Percentiles rank a stretch among this genome's conserved stretches.
Evolutionary conservation across 768 basidiomycete genomes (phyloP).

Genomic region (Trametes coccinea): DNA sequence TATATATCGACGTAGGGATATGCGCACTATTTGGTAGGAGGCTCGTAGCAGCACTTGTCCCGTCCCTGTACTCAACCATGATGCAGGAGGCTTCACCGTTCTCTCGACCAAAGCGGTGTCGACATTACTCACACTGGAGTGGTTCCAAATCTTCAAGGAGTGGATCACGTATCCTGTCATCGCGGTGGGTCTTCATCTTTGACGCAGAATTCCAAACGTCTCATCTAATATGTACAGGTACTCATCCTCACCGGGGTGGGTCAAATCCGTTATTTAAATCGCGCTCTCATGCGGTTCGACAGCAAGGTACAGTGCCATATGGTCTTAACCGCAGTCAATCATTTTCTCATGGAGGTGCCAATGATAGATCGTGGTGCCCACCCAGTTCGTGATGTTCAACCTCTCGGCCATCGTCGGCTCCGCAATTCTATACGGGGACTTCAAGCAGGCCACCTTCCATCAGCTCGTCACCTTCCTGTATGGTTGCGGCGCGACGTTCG

Average conservation of each 20-base stretch:
- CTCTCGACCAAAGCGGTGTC: constrained; percentile 92
- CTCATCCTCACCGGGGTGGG: constrained; percentile 72
- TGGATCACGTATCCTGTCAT: constrained; percentile 86
- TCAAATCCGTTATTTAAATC: constrained; percentile 83
- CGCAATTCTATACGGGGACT: constrained; percentile 93
- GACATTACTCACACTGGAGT: constrained; percentile 76
- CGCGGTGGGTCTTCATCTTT: constrained; percentile 43
- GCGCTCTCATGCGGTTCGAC: constrained; percentile 91
- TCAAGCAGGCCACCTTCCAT: constrained; percentile 78
- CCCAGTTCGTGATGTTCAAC: constrained; percentile 94
- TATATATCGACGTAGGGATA: constrained; percentile 84
- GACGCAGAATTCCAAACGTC: no score
- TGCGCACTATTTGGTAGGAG: constrained; percentile 81
- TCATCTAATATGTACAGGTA: constrained; percentile 44
- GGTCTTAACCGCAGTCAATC: background rate
- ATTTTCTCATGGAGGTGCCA: background rate
- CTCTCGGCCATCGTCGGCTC: constrained; percentile 91
- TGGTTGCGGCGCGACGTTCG: constrained; percentile 86
- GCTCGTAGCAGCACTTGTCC: constrained; percentile 2
- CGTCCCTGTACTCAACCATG: background rate
- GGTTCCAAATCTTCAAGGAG: constrained; percentile 72
- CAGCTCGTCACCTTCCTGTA: constrained; percentile 83
- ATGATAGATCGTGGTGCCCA: constrained; percentile 81
- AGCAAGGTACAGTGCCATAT: constrained; percentile 62
- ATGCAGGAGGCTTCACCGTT: constrained; percentile 87